phyloP scores from a whole-genome alignment of 768 basidiomycete genomes.

The Rhodotorula graminis region DNA sequence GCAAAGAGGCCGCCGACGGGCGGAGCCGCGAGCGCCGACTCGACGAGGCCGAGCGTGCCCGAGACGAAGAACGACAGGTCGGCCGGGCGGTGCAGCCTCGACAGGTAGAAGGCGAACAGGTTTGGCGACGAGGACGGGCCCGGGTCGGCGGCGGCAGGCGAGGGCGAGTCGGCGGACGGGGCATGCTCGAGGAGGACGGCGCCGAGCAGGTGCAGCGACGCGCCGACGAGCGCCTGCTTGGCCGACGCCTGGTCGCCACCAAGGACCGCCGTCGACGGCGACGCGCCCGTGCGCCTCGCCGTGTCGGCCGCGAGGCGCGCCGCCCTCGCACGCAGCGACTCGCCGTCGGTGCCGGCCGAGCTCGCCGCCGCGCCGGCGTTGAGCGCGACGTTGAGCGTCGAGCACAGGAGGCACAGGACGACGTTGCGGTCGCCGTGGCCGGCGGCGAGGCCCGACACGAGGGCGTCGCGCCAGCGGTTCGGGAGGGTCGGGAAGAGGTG shows the following conservation, averaged over 20 bases:
- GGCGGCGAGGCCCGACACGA: constrained; percentile 38
- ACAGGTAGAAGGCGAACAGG: constrained; percentile 83
- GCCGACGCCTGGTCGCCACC: constrained; percentile 51
- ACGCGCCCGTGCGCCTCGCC: constrained; percentile 31
- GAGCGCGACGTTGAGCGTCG: constrained; percentile 78
- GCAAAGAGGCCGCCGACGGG: not conserved
- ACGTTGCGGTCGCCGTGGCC: constrained; percentile 47
- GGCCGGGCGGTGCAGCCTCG: constrained; percentile 86
- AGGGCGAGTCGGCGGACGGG: constrained; percentile 40
- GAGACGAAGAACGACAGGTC: constrained; percentile 80
- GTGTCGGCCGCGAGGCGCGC: constrained; percentile 28
- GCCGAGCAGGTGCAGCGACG: constrained; percentile 71
- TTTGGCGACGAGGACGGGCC: constrained; percentile 52
- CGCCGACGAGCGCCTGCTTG: constrained; percentile 64
- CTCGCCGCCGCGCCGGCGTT: constrained; percentile 20
- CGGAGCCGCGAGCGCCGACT: constrained; percentile 1
- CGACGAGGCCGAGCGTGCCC: constrained; percentile 54
- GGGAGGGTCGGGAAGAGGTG: constrained; percentile 64
- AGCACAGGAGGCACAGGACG: constrained; percentile 87
- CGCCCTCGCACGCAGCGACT: constrained; percentile 34
- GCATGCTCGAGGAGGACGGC: constrained; percentile 76
- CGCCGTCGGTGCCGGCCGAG: not conserved
- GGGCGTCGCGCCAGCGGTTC: constrained; percentile 46
- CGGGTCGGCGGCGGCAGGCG: too few species aligned
- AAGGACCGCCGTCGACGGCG: constrained; percentile 58